Base-by-base conservation (phyloP, 257 asterid genomes). In the Solanum medicagineum region DNA sequence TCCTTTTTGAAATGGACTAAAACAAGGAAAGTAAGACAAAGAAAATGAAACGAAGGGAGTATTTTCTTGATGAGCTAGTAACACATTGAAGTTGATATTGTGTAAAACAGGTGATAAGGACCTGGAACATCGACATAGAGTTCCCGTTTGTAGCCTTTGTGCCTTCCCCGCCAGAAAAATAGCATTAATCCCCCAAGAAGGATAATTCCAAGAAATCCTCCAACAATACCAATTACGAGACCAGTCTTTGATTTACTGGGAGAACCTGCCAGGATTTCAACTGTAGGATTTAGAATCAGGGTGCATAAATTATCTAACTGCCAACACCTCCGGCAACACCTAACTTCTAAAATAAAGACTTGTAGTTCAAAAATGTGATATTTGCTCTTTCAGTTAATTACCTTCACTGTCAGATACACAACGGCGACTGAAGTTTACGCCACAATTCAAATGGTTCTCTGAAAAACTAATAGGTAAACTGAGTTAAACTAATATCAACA, bases 91-190 rank as follows among this genome's bases (percentile, higher is more conserved):
- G 82, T 15, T 51, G 29, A 26, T 53, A 79, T 3, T 9, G 63
- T 4, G 65, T 24, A 77, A 77, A 79, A 85, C 12, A 86, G 45
- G 29, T 42, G 77, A 82, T 83, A 89, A 88, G 62, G 85, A 96
- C 99, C 99, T 93, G 95, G 88, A 87, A 96, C 98, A 86, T 94
- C 99, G 8, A 94, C 97, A 79, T 89, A 96, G 86, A 94, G 93
- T 90, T 96, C 99, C 42, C 92, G 94, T 81, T 56, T 89, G 89
- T 89, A 89, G 87, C 93, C 91, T 89, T 89, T 93, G 85, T 80
- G 86, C 83, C 90, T 90, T 20, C 92, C 89, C 88, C 86, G 92
- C 96, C 97, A 92, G 84, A 92, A 47, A 86, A 92, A 91, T 68
- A 96, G 80, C 60, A 93, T 83, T 71, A 91, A 88, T 49, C 93